Evolutionary conservation across 148 eudicot genomes (phyloP), one percentile per base, ranked within the genome.

Genomic region (Tetragonia tetragonoides): DNA sequence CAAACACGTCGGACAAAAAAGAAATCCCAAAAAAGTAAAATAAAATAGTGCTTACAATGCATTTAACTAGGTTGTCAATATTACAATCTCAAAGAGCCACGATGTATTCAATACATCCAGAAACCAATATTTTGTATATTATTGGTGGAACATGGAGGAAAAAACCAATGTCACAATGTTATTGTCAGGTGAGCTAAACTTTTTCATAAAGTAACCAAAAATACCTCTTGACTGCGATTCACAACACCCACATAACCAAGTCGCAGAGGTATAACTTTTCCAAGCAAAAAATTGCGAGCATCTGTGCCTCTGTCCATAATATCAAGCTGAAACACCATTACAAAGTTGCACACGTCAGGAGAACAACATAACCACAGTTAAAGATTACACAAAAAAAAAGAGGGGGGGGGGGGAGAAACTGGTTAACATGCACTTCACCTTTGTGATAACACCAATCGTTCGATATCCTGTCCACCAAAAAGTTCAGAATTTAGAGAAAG

Each of bases 221-320:
- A 77, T 93, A 94, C 98, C 98, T 92, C 93, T 79, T 94, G 98
- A 85, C 98, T 86, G 46, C 98, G 97, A 84, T 94, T 94, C 79
- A 94, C 98, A 75, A 94, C 93, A 34, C 98, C 98, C 67, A 94
- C 84, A 80, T 89, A 94, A 66, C 98, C 98, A 86, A 94, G 98
- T 59, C 91, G 89, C 77, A 94, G 91, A 56, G 98, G 98, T 69
- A 94, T 85, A 51, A 92, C 97, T 90, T 94, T 90, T 68, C 98
- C 98, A 11, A 94, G 90, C 89, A 94, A 85, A 74, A 94, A 92
- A 66, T 94, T 90, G 77, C 93, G 88, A 53, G 98, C 98, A 90
- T 94, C 97, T 56, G 98, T 94, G 34, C 97, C 98, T 81, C 97
- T 87, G 77, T 94, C 98, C 98, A 94, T 94, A 28, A 94, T 94